Conservation (phyloP, 495 filamentous ascomycete species). For the Hypoxylon fuscum region DNA sequence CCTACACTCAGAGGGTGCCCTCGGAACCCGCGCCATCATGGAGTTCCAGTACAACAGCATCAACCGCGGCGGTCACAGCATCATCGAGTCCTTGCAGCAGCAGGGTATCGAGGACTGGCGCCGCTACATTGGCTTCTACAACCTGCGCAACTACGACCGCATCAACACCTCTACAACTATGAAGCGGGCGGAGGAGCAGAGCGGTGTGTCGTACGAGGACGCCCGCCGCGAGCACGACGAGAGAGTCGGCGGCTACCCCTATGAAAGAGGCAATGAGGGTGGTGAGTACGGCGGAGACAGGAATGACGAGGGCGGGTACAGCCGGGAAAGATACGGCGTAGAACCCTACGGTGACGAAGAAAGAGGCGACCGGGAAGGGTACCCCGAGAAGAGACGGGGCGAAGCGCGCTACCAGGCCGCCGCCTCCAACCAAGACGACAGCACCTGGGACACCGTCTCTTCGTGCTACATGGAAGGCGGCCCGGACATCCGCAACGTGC, state of each 20-base stretch:
- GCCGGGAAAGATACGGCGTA: conserved; percentile 37
- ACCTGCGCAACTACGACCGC: conserved; percentile 90
- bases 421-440: conserved; percentile 60
- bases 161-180: conserved; percentile 78
- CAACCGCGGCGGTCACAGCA: conserved; percentile 84
- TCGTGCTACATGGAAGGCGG: conserved; percentile 87
- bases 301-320: conserved; percentile 27
- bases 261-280: conserved; percentile 22
- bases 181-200: conserved; percentile 68
- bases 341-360: conserved; percentile 8
- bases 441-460: conserved; percentile 78
- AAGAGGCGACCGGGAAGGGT: neutral
- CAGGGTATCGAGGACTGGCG: conserved; percentile 73
- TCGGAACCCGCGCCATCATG: conserved; percentile 94
- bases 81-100: conserved; percentile 79
- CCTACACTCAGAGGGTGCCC: conserved; percentile 75
- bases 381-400: conserved; percentile 27
- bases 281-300: conserved; percentile 24
- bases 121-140: conserved; percentile 94
- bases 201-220: conserved; percentile 77
- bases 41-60: conserved; percentile 93
- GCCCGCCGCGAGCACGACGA: conserved; percentile 75
- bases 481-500: conserved; percentile 75
- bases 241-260: conserved; percentile 46
- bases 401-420: conserved; percentile 73